Percentiles rank a stretch among this genome's conserved stretches.
phyloP scores from a whole-genome alignment of 73 alveolate species.

The Paramecium tetraurelia region DNA sequence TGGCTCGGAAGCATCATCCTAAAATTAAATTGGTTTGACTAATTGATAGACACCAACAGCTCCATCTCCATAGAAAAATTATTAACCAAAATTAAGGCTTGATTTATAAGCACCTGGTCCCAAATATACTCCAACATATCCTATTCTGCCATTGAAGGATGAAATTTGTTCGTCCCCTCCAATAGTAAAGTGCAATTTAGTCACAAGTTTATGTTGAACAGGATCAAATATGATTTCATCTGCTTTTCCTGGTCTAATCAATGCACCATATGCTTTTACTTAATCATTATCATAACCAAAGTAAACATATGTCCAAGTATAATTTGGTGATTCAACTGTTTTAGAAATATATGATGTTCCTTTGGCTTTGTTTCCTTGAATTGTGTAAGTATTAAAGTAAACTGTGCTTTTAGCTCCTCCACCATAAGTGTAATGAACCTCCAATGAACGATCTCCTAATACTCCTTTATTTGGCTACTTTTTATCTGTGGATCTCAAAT shows the following conservation, averaged over 20 bases:
- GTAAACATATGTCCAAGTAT: conserved; percentile 35
- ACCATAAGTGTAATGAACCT: conserved; percentile 39
- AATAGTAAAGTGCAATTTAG: neutral
- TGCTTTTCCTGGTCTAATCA: conserved; percentile 44
- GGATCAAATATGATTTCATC: neutral
- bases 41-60: neutral
- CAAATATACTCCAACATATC: conserved; percentile 46
- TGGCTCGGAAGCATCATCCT: neutral
- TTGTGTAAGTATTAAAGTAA: conserved; percentile 39
- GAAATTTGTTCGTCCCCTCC: conserved; percentile 36
- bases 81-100: neutral
- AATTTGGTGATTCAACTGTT: neutral
- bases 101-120: conserved; percentile 14
- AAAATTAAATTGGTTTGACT: neutral
- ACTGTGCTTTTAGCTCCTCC: conserved; percentile 46
- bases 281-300: conserved; percentile 30
- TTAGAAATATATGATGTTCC: conserved; percentile 2
- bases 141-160: conserved; percentile 41
- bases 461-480: neutral
- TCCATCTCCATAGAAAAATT: conserved; percentile 45
- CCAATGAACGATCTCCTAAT: conserved; percentile 47
- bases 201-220: conserved; percentile 21
- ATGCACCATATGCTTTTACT: conserved; percentile 22
- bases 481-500: conserved; percentile 31
- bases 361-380: conserved; percentile 25